These are phyloP conservation scores for Fusarium mangiferae DNA, from an alignment of 2,329 filamentous ascomycete genomes.

Conservation along the genomic window DNA sequence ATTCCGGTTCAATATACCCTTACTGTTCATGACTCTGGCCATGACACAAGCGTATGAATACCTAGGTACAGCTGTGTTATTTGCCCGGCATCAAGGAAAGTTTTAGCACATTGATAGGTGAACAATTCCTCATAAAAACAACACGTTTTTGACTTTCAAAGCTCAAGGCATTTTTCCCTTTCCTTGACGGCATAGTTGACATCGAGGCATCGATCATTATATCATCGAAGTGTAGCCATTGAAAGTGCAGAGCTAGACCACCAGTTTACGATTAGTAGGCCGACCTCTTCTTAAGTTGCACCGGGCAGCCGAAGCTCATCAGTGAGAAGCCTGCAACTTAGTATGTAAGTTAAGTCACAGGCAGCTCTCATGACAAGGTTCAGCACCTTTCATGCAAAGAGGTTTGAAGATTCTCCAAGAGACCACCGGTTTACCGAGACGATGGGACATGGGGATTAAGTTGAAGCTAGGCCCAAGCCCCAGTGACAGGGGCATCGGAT, in stretches of 20 bases:
- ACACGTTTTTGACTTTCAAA: neutral
- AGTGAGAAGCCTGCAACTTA: no score
- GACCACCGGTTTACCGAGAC: conserved; percentile 1
- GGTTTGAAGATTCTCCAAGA: conserved; percentile 7
- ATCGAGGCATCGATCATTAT: neutral
- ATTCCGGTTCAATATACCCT: conserved; percentile 17
- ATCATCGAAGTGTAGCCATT: neutral
- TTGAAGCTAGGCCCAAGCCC: conserved; percentile 24
- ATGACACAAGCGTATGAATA: neutral
- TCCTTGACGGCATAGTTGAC: conserved; percentile 22
- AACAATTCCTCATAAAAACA: neutral
- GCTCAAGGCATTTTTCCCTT: neutral
- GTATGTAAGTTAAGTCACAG: no score
- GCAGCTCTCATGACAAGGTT: no score
- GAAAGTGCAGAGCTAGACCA: neutral
- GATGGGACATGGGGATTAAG: conserved; percentile 7
- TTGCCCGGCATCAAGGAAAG: neutral
- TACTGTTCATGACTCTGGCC: conserved; percentile 1
- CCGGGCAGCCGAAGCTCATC: neutral
- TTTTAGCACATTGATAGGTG: neutral
- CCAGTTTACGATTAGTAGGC: neutral
- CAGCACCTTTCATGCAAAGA: neutral
- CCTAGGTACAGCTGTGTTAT: neutral
- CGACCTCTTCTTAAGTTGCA: neutral
- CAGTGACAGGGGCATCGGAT: conserved; percentile 28